Percentiles rank a stretch among this genome's conserved stretches.
Evolutionary conservation across 352 stramenopile species (phyloP).

Genomic region (Hyaloperonospora arabidopsidis): DNA sequence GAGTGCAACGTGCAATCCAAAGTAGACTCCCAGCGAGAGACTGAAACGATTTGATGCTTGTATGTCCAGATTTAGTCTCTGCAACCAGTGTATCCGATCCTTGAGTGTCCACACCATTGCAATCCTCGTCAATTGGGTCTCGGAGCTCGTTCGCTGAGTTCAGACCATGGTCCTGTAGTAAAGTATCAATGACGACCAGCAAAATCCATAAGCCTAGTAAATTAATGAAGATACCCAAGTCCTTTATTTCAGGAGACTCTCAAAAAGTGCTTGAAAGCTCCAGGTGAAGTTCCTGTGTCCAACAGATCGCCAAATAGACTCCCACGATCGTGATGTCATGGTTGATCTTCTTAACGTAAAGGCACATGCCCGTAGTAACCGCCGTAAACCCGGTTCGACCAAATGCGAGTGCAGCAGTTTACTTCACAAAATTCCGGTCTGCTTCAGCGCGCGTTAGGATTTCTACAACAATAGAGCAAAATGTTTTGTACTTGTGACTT

Average conservation of each 20-base stretch:
- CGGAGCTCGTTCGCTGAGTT: neutral
- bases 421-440: neutral
- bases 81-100: neutral
- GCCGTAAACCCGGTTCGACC: neutral
- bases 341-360: neutral
- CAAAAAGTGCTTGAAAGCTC: neutral
- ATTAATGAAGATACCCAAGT: neutral
- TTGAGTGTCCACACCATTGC: neutral
- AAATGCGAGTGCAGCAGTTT: neutral
- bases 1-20: too few species aligned
- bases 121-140: neutral
- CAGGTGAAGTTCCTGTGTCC: neutral
- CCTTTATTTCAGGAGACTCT: neutral
- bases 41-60: too few species aligned
- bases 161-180: neutral
- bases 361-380: neutral
- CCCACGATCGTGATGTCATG: neutral
- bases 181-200: neutral
- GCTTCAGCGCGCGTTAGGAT: neutral
- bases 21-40: too few species aligned
- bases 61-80: neutral
- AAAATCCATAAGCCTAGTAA: neutral
- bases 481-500: too few species aligned
- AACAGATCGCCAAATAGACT: neutral
- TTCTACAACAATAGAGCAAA: neutral